Conservation (phyloP, 75 land plant species). For the Sequoiadendron giganteum region DNA sequence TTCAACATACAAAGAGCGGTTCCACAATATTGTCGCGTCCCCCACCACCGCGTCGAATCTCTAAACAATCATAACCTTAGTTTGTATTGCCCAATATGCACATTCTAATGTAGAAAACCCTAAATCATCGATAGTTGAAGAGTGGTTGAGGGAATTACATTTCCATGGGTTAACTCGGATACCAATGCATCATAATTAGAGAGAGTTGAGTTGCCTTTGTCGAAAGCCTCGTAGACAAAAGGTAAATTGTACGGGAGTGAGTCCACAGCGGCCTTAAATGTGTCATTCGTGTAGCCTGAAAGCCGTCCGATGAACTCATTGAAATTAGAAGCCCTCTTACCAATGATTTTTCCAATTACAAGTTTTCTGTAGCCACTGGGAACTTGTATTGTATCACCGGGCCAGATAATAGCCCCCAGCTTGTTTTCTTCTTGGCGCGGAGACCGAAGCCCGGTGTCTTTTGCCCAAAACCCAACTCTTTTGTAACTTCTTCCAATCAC, state of each 20-base stretch:
- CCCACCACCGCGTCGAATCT: slow-evolving; percentile 18
- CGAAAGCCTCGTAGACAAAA: neutral
- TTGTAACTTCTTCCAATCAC: slow-evolving; percentile 3
- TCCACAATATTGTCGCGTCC: slow-evolving; percentile 11
- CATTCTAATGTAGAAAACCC: neutral
- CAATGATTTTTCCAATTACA: neutral
- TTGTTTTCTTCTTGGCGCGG: neutral
- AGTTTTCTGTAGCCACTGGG: slow-evolving; percentile 17
- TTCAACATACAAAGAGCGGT: slow-evolving; percentile 13
- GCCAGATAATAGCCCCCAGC: slow-evolving; percentile 17
- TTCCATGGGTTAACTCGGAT: neutral
- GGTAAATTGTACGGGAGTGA: slow-evolving; percentile 12
- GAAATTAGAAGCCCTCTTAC: neutral
- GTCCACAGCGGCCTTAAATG: slow-evolving; percentile 15
- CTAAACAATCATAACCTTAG: slow-evolving; percentile 1
- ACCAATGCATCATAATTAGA: neutral
- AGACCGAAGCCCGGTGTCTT: neutral
- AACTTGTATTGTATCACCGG: neutral
- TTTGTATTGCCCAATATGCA: no score
- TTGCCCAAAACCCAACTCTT: slow-evolving; percentile 11
- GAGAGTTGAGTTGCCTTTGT: neutral
- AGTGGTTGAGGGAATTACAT: neutral
- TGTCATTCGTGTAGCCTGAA: slow-evolving; percentile 7
- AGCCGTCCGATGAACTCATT: slow-evolving; percentile 5
- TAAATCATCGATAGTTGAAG: neutral